Conservation (phyloP, 2,329 filamentous ascomycete genomes). For the Colletotrichum costaricense region DNA sequence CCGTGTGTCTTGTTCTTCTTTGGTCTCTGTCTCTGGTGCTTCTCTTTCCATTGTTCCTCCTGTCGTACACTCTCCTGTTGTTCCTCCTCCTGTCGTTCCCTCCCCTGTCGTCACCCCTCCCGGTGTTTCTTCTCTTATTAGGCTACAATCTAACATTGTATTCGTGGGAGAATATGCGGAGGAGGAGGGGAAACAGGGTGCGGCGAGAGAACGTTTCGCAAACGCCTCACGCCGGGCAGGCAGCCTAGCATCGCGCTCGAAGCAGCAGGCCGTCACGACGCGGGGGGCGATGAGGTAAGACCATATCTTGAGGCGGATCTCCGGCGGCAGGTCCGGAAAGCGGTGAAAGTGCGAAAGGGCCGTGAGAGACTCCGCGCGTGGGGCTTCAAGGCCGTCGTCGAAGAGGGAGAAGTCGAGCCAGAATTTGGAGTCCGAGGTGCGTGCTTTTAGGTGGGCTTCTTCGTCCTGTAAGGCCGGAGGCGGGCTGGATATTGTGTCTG, state of each 20-base stretch:
- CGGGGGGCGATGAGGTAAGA: constrained; percentile 56
- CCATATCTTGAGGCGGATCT: constrained; percentile 63
- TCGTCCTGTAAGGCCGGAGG: not conserved
- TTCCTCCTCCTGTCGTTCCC: not conserved
- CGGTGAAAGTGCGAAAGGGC: constrained; percentile 50
- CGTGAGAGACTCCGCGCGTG: constrained; percentile 10
- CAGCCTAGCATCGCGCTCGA: constrained; percentile 46
- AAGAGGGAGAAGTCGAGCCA: constrained; percentile 60
- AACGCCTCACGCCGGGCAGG: constrained; percentile 39
- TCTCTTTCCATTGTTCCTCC: not conserved
- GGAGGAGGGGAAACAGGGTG: constrained; percentile 34
- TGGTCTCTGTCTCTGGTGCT: not conserved
- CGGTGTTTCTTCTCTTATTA: too few species aligned
- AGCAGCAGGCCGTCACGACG: constrained; percentile 56
- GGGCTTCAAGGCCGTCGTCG: constrained; percentile 51
- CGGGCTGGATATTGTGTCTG: not conserved
- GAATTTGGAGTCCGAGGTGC: constrained; percentile 45
- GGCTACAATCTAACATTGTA: not conserved
- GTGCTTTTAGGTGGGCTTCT: constrained; percentile 17
- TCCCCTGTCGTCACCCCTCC: too few species aligned
- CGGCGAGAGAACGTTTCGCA: constrained; percentile 33
- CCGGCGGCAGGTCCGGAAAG: constrained; percentile 54
- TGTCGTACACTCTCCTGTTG: too few species aligned
- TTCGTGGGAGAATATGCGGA: constrained; percentile 33
- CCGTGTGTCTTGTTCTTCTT: not conserved